Evolutionary conservation across 208 protist species (phyloP).

Genomic region (Crithidia mellificae): DNA sequence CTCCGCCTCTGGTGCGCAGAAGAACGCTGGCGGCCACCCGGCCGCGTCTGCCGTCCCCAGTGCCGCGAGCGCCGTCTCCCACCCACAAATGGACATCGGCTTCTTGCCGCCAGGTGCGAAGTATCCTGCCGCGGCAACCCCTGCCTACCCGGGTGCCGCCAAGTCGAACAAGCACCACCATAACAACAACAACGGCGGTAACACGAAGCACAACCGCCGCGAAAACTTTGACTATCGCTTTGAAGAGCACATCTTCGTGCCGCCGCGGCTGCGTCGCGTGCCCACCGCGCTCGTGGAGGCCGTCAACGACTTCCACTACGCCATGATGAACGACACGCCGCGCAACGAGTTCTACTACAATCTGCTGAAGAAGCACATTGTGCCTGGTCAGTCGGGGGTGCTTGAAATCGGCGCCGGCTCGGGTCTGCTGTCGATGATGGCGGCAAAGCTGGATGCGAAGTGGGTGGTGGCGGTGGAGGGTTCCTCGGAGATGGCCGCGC

Average conservation of each 20-base stretch:
- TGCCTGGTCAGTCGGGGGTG: constrained; percentile 73
- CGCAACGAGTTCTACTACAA: constrained; percentile 92
- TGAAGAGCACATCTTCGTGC: constrained; percentile 73
- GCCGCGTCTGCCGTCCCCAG: background rate
- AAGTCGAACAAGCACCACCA: background rate
- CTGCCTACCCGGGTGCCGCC: constrained; percentile 3
- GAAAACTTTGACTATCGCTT: constrained; percentile 73
- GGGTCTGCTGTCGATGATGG: constrained; percentile 91
- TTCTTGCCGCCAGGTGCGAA: constrained; percentile 52
- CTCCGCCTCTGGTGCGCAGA: background rate
- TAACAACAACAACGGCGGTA: background rate
- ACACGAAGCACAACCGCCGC: constrained; percentile 13
- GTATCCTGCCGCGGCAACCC: constrained; percentile 11
- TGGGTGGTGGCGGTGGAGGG: constrained; percentile 93
- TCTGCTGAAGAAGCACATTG: constrained; percentile 71
- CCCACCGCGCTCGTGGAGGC: constrained; percentile 78
- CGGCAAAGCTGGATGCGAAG: constrained; percentile 86
- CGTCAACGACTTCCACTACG: constrained; percentile 94
- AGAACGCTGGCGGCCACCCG: background rate
- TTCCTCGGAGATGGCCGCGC: constrained; percentile 74
- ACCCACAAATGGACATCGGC: constrained; percentile 43
- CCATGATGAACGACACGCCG: constrained; percentile 92
- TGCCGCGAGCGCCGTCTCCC: background rate
- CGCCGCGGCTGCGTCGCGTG: constrained; percentile 59
- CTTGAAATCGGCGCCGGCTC: constrained; percentile 93